Evolutionary conservation across 2,329 filamentous ascomycete species (phyloP).

Genomic region (Exophiala viscosa): DNA sequence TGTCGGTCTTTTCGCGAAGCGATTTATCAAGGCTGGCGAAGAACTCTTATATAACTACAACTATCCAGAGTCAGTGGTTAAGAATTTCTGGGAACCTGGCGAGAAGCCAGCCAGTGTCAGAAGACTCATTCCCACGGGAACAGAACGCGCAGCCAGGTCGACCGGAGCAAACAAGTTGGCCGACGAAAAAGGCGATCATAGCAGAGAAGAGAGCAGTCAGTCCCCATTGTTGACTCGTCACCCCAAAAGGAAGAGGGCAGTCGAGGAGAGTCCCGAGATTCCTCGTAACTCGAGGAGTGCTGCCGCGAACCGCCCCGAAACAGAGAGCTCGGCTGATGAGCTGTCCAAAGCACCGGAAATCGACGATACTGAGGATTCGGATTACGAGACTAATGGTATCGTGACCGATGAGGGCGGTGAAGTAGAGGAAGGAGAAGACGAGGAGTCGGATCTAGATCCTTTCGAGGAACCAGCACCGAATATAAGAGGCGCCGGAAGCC

Average conservation of each 20-base stretch:
- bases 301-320: not conserved
- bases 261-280: not conserved
- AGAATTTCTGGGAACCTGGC: constrained; percentile 29
- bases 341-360: constrained; percentile 5
- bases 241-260: constrained; percentile 15
- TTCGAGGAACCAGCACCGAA: not conserved
- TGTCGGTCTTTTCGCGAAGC: constrained; percentile 68
- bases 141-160: constrained; percentile 11
- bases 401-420: constrained; percentile 9
- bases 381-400: constrained; percentile 18
- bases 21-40: constrained; percentile 66
- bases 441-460: constrained; percentile 1
- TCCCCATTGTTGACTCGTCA: constrained; percentile 1
- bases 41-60: constrained; percentile 83
- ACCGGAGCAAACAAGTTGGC: constrained; percentile 9
- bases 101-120: constrained; percentile 15
- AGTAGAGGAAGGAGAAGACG: not conserved
- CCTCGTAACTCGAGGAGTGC: not conserved
- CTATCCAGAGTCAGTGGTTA: constrained; percentile 35
- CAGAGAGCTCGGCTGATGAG: constrained; percentile 1
- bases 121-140: constrained; percentile 10
- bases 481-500: not conserved
- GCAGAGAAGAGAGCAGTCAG: constrained; percentile 5
- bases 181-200: constrained; percentile 1
- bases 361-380: constrained; percentile 16